Base-by-base conservation (phyloP, 306 rosid species). In the Astragalus glycyphyllos region DNA sequence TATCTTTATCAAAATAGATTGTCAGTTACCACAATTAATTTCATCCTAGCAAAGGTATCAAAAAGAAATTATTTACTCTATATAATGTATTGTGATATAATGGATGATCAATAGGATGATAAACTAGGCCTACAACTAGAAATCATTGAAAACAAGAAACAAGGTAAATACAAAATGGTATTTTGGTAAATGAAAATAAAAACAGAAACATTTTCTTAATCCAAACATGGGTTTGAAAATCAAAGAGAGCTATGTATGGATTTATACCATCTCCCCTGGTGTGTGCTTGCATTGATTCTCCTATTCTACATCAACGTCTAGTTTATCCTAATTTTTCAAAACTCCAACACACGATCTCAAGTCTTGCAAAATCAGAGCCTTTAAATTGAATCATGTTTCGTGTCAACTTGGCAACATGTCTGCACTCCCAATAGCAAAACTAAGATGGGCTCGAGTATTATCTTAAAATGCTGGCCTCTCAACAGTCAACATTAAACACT, bases 371-470 rank as follows among this genome's bases (percentile, higher is more conserved):
- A 35, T 35, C 2, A 59, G 14, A 35, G 65, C 65, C 65, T 59
- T 20, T 20, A 20, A 20, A 20, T 20, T 20, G 23, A 0, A 2
- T 20, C 23, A 20, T 20, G 23, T 20, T 59, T 35, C 15, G 2
- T 59, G 13, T 31, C 65, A 59, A 37, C 65, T 13, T 14, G 46
- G 46, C 46, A 59, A 59, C 65, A 59, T 37, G 46, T 46, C 26
- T 35, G 8, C 47, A 59, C 47, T 14, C 47, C 47, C 31, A 26
- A 26, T 26, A 26, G 31, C 1, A 26, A 26, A 26, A 26, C 31
- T 26, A 26, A 26, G 11, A 40, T 40, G 11, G 45, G 45, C 45
- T 8, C 45, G 1, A 40, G 2, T 5, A 40, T 10, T 40, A 7
- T 40, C 45, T 8, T 40, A 5, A 10, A 6, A 40, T 40, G 8